Percentiles rank a stretch among this genome's conserved stretches.
Conservation (phyloP, 352 stramenopile genomes). For the Pythium plurisporium region DNA sequence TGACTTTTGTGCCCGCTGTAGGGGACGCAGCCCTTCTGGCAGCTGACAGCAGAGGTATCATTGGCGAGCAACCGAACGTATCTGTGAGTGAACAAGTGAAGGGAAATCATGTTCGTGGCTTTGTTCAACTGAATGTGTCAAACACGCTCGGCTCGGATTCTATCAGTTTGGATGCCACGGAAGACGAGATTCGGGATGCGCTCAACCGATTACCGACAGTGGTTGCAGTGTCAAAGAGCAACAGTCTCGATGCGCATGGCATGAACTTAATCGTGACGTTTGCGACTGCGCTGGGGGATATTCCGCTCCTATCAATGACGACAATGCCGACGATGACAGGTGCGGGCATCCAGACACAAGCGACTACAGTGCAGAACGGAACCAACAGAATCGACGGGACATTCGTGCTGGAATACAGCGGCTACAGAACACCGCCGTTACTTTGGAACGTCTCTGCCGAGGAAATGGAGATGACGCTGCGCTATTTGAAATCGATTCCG, state of each 20-base stretch:
- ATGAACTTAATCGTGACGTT: slow-evolving; percentile 30
- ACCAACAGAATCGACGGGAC: slow-evolving; percentile 34
- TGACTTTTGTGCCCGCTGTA: slow-evolving; percentile 38
- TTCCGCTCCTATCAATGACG: slow-evolving; percentile 22
- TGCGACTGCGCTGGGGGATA: slow-evolving; percentile 17
- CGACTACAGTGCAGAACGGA: slow-evolving; percentile 37
- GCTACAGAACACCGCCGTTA: slow-evolving; percentile 50
- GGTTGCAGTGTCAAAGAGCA: background rate
- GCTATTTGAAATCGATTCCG: slow-evolving; percentile 62
- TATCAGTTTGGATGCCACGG: slow-evolving; percentile 23
- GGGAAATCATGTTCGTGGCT: slow-evolving; percentile 33
- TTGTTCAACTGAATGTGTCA: slow-evolving; percentile 14
- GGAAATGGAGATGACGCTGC: slow-evolving; percentile 69
- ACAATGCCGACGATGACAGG: slow-evolving; percentile 20
- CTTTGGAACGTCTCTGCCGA: slow-evolving; percentile 77
- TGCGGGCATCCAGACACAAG: slow-evolving; percentile 17
- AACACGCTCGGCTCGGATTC: slow-evolving; percentile 16
- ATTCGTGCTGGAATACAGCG: slow-evolving; percentile 48
- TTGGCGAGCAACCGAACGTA: slow-evolving; percentile 23
- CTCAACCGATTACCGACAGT: slow-evolving; percentile 2
- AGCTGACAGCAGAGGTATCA: slow-evolving; percentile 16
- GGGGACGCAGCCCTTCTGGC: slow-evolving; percentile 28
- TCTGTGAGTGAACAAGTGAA: slow-evolving; percentile 16
- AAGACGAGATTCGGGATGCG: slow-evolving; percentile 12
- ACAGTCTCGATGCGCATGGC: slow-evolving; percentile 18